Conservation (phyloP, 495 filamentous ascomycete genomes). For the Aspergillus mulundensis region DNA sequence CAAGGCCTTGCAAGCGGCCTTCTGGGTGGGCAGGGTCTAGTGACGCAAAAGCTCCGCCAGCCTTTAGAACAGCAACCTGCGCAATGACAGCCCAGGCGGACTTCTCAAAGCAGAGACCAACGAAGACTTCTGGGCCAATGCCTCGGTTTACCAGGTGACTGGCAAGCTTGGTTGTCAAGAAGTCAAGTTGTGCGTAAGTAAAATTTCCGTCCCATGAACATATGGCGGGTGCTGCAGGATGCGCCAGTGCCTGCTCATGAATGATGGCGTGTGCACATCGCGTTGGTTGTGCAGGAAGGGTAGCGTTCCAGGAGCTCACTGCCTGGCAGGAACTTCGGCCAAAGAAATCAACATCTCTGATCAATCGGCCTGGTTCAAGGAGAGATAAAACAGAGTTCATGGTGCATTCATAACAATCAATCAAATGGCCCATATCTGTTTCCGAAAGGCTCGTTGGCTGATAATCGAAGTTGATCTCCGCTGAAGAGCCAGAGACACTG, state of each 20-base stretch:
- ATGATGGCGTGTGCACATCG: constrained; percentile 11
- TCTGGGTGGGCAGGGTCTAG: constrained; percentile 56
- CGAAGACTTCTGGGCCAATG: constrained; percentile 39
- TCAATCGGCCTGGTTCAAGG: constrained; percentile 16
- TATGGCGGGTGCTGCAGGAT: constrained; percentile 1
- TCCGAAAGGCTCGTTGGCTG: constrained; percentile 34
- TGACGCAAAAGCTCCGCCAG: constrained; percentile 56
- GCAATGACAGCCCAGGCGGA: constrained; percentile 51
- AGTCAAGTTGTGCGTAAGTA: constrained; percentile 43
- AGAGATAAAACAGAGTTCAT: constrained; percentile 33
- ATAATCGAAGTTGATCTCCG: constrained; percentile 38
- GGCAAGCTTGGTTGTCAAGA: constrained; percentile 20
- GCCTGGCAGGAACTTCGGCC: constrained; percentile 8
- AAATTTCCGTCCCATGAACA: constrained; percentile 47
- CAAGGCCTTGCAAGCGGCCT: constrained; percentile 49
- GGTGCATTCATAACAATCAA: constrained; percentile 40
- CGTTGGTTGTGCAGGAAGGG: constrained; percentile 9
- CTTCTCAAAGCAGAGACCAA: constrained; percentile 57
- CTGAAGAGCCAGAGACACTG: constrained; percentile 38
- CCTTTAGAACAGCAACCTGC: constrained; percentile 53
- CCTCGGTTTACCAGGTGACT: constrained; percentile 20
- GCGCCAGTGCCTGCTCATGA: not conserved
- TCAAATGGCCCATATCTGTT: constrained; percentile 32
- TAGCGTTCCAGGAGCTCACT: constrained; percentile 10
- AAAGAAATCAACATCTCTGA: constrained; percentile 25